A percentile compares a stretch with the other conserved stretches of the same genome.
These are phyloP conservation scores for Lactarius quietus DNA, from an alignment of 768 basidiomycete genomes.

Conservation along the genomic window DNA sequence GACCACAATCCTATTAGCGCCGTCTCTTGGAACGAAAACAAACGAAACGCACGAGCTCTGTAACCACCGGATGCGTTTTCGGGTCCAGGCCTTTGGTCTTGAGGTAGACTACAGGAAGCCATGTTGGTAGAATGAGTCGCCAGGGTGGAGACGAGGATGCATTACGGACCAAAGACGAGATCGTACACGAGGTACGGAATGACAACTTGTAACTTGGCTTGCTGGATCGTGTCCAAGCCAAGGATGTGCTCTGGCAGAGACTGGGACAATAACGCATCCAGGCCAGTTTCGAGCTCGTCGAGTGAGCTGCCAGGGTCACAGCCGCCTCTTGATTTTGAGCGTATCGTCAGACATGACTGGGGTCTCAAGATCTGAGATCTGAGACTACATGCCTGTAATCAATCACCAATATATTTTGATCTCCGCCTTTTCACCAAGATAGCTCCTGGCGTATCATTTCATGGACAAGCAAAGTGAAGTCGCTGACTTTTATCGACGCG, in stretches of 20 bases:
- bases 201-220: slow-evolving; percentile 75
- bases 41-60: slow-evolving; percentile 54
- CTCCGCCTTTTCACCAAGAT: not conserved
- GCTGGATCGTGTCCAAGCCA: slow-evolving; percentile 66
- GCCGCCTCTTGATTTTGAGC: slow-evolving; percentile 36
- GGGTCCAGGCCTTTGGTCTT: slow-evolving; percentile 79
- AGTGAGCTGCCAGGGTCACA: slow-evolving; percentile 56
- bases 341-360: slow-evolving; percentile 38
- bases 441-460: not conserved
- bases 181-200: slow-evolving; percentile 84
- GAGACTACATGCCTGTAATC: no score
- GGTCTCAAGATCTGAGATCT: not conserved
- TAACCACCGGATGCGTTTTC: slow-evolving; percentile 67
- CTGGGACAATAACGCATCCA: slow-evolving; percentile 65
- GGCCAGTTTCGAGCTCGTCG: slow-evolving; percentile 60
- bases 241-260: slow-evolving; percentile 64
- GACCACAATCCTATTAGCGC: not conserved
- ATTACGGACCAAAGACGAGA: slow-evolving; percentile 70
- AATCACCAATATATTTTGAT: not conserved
- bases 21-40: not conserved
- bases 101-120: slow-evolving; percentile 58
- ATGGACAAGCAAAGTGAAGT: slow-evolving; percentile 2
- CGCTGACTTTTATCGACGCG: slow-evolving; percentile 18
- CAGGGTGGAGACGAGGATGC: not conserved
- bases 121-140: not conserved